Evolutionary conservation across 2,329 filamentous ascomycete genomes (phyloP), one percentile per base, ranked within the genome.

Genomic region (Fusarium liriodendri): DNA sequence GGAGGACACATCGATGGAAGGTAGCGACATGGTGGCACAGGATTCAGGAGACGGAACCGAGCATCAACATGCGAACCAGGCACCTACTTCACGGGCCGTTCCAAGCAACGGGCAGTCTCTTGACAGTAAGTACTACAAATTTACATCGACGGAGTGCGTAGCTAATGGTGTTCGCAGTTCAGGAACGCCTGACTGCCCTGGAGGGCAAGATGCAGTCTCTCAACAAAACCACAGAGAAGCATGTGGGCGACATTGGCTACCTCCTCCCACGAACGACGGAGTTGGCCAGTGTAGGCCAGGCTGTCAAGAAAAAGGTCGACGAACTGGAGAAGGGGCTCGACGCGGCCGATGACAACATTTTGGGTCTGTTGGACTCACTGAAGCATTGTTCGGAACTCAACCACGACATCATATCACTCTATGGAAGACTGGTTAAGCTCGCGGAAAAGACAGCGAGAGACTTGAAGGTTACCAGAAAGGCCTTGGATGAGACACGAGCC

Each of bases 171-270:
- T 42, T 27, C 7, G 1, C 13, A 67, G 61, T 38, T 3, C 54
- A 52, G n/a, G 3, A 54, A 29, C 20, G 42, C 10, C 42, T 54
- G 9, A 14, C 61, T 20, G 25, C 54, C 6, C 13, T 50, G 9
- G 52, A 64, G 29, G 33, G 22, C 11, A 64, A 27, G 20, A 5
- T 58, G 33, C 57, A 52, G 6, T 58, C 52, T 35, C 38, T 66
- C 16, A 45, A 62, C 14, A 16, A 27, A 33, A 61, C 29, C 35
- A 54, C 45, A 14, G 35, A 29, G 22, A 35, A 64, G 9, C 42
- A 67, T n/a, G 10, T 33, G 13, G 42, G 50, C 5, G 35, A 52
- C 37, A 54, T 64, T 2, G 35, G 52, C 7, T 54, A 37, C 16
- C 6, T 59, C 20, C 32, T 52, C 25, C 22, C 61, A 27, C 29